These are phyloP conservation scores for Thraustochytrium sp. DNA, from an alignment of 352 stramenopile species.

Conservation along the genomic window DNA sequence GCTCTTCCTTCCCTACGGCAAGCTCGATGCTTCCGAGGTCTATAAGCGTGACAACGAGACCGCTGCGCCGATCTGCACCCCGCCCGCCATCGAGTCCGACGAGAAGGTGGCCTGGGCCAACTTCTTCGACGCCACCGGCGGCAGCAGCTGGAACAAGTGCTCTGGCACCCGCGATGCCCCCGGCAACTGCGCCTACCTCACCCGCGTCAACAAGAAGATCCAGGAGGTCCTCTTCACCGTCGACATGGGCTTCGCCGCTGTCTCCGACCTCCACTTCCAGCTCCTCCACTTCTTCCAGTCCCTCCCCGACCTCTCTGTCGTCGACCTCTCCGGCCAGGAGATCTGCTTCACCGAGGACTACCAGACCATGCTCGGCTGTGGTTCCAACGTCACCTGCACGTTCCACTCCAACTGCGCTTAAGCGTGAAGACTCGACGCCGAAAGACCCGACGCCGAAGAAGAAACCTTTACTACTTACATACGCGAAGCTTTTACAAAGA, in stretches of 20 bases:
- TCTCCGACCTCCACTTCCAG: neutral
- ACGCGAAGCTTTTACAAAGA: no score
- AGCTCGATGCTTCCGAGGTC: neutral
- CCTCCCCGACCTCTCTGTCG: neutral
- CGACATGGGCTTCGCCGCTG: neutral
- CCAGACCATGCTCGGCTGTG: neutral
- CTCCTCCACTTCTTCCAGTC: neutral
- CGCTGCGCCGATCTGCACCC: neutral
- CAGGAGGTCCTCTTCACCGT: neutral
- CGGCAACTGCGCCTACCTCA: neutral
- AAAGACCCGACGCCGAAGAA: no score
- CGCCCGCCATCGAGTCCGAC: neutral
- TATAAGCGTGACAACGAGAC: neutral
- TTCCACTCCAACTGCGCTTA: neutral
- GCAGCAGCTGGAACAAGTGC: neutral
- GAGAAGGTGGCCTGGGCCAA: neutral
- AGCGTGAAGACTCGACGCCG: no score
- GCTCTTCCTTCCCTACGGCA: neutral
- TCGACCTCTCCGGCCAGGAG: neutral
- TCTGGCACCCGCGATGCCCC: neutral
- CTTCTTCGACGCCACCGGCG: neutral
- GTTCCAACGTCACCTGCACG: neutral
- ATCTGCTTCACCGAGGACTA: neutral
- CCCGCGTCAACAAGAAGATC: neutral
- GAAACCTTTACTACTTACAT: no score